Percentiles rank a stretch among this genome's conserved stretches.
These are phyloP conservation scores for Citrus sp. DNA, from an alignment of 345 rosid species.

Conservation along the genomic window DNA sequence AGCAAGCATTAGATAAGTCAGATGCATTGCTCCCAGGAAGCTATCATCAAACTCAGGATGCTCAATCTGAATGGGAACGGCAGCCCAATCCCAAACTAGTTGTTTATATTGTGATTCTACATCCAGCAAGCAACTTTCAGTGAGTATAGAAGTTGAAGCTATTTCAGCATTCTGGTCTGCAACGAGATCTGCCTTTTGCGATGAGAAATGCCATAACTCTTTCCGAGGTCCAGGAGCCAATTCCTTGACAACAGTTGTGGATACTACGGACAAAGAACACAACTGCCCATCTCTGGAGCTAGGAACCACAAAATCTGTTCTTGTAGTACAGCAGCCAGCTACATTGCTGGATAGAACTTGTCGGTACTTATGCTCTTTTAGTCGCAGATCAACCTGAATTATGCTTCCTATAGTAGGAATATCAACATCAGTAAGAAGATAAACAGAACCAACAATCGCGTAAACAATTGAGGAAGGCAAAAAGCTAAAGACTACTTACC, in stretches of 20 bases:
- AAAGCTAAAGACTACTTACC: neutral
- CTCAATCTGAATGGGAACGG: neutral
- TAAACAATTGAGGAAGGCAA: neutral
- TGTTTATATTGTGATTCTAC: neutral
- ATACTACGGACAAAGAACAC: neutral
- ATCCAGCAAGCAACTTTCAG: neutral
- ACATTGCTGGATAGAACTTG: neutral
- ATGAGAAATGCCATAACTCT: neutral
- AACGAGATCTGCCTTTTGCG: neutral
- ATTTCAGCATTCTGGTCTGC: neutral
- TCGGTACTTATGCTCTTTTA: neutral
- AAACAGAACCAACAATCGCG: neutral
- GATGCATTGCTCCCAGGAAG: neutral
- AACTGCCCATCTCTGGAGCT: neutral
- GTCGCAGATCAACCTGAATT: constrained; percentile 1
- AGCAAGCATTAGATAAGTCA: neutral
- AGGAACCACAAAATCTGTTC: neutral
- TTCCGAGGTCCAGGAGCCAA: neutral
- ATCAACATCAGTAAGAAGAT: neutral
- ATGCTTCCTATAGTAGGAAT: neutral
- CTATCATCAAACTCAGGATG: constrained; percentile 6
- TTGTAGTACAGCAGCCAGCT: neutral
- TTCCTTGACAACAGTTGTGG: neutral
- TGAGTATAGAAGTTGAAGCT: neutral
- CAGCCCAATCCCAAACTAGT: neutral